Percentiles rank a stretch among this genome's conserved stretches.
These are phyloP conservation scores for Paradendryphiella salina DNA, from an alignment of 2,329 filamentous ascomycete genomes.

Conservation along the genomic window DNA sequence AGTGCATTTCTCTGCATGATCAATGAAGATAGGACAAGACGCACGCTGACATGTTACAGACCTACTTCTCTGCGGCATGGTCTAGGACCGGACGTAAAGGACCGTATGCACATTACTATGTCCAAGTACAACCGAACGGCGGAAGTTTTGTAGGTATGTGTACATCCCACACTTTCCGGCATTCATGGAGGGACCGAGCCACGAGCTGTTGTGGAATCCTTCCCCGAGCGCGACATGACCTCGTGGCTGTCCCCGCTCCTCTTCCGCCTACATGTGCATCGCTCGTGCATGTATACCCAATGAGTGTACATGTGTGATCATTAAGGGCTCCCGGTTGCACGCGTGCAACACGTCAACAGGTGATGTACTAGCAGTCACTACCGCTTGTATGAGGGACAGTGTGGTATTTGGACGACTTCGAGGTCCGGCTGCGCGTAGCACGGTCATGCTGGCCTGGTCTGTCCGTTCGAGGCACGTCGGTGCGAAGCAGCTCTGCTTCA, in stretches of 20 bases:
- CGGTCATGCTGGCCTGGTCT: not conserved
- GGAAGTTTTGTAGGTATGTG: conserved; percentile 71
- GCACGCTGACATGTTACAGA: conserved; percentile 51
- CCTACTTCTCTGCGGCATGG: conserved; percentile 84
- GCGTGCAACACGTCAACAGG: conserved; percentile 1
- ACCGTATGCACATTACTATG: conserved; percentile 73
- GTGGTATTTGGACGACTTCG: not conserved
- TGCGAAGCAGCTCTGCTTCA: not conserved
- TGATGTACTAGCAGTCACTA: not conserved
- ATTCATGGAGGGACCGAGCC: not conserved
- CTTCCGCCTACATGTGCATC: conserved; percentile 5
- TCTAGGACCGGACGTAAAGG: conserved; percentile 80
- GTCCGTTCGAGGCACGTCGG: not conserved
- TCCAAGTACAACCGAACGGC: conserved; percentile 72
- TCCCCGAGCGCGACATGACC: not conserved
- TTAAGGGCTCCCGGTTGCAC: not conserved
- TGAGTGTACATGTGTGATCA: conserved; percentile 6
- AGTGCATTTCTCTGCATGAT: too few relatives aligned
- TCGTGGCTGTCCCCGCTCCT: conserved; percentile 5
- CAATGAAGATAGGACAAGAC: not conserved
- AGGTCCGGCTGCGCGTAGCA: conserved; percentile 5
- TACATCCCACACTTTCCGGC: conserved; percentile 2
- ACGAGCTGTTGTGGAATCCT: conserved; percentile 5
- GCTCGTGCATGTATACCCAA: conserved; percentile 10
- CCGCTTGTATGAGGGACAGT: not conserved